These are phyloP conservation scores for Gliomastix tumulicola DNA, from an alignment of 2,329 filamentous ascomycete genomes.

Conservation along the genomic window DNA sequence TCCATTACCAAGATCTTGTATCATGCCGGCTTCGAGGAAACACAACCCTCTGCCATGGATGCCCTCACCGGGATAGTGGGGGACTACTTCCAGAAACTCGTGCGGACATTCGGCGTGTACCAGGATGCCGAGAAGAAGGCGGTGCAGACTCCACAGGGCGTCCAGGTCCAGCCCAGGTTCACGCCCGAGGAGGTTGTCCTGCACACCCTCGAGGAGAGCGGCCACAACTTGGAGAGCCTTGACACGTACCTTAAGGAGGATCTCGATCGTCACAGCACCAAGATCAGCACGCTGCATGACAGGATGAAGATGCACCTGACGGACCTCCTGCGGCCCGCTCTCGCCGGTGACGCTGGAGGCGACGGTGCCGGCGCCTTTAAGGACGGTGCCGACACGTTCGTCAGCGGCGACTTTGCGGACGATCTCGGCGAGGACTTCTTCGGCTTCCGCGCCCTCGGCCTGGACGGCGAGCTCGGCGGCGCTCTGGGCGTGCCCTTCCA, in stretches of 20 bases:
- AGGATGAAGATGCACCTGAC: slow-evolving; percentile 89
- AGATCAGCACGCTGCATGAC: slow-evolving; percentile 80
- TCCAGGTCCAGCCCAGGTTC: slow-evolving; percentile 56
- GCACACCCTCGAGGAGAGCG: slow-evolving; percentile 79
- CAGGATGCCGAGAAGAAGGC: slow-evolving; percentile 74
- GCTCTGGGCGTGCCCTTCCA: slow-evolving; percentile 90
- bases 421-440: slow-evolving; percentile 99
- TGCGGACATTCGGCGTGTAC: slow-evolving; percentile 73
- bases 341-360: slow-evolving; percentile 64
- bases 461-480: slow-evolving; percentile 85
- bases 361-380: slow-evolving; percentile 91
- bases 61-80: slow-evolving; percentile 81
- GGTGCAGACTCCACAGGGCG: slow-evolving; percentile 33
- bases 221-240: slow-evolving; percentile 71
- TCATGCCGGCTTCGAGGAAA: slow-evolving; percentile 92
- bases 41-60: slow-evolving; percentile 90
- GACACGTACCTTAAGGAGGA: slow-evolving; percentile 90
- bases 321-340: slow-evolving; percentile 86
- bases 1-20: slow-evolving; percentile 94
- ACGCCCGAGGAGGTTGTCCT: slow-evolving; percentile 80
- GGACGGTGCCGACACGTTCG: slow-evolving; percentile 94
- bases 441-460: slow-evolving; percentile 89
- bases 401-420: slow-evolving; percentile 94
- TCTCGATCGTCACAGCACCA: slow-evolving; percentile 75
- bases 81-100: slow-evolving; percentile 83